Percentiles rank a stretch among this genome's conserved stretches.
Conservation (phyloP, 2,329 filamentous ascomycete species). For the Fusarium anthophilum region DNA sequence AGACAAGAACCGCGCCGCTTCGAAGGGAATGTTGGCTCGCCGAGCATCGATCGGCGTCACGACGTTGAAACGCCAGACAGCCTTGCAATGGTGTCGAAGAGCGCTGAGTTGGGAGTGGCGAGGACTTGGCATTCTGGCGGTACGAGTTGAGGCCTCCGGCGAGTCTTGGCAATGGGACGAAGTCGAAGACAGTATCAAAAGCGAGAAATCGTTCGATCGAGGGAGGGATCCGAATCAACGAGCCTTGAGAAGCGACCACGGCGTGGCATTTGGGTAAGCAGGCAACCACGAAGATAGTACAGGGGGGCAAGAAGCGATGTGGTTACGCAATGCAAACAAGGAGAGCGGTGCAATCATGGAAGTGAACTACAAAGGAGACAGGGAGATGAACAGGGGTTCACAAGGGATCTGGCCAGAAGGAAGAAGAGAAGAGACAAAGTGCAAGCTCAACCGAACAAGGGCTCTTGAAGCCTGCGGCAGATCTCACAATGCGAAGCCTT, state of each 20-base stretch:
- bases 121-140: neutral
- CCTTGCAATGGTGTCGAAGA: neutral
- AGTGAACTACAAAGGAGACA: too few species aligned
- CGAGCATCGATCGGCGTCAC: too few species aligned
- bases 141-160: neutral
- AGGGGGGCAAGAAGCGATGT: too few species aligned
- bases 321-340: neutral
- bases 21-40: rapidly evolving
- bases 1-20: neutral
- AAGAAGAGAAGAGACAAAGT: neutral
- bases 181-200: too few species aligned
- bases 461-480: too few species aligned
- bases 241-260: neutral
- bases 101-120: neutral
- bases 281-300: neutral
- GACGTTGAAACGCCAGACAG: too few species aligned
- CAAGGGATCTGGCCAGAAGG: neutral
- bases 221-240: neutral
- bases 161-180: neutral
- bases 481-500: neutral
- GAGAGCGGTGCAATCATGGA: neutral
- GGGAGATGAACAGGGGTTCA: neutral
- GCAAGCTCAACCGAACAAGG: neutral
- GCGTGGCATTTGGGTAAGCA: neutral
- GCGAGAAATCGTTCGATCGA: neutral